phyloP scores from a whole-genome alignment of 1,139 yeast species.

The Pichia sp. region DNA sequence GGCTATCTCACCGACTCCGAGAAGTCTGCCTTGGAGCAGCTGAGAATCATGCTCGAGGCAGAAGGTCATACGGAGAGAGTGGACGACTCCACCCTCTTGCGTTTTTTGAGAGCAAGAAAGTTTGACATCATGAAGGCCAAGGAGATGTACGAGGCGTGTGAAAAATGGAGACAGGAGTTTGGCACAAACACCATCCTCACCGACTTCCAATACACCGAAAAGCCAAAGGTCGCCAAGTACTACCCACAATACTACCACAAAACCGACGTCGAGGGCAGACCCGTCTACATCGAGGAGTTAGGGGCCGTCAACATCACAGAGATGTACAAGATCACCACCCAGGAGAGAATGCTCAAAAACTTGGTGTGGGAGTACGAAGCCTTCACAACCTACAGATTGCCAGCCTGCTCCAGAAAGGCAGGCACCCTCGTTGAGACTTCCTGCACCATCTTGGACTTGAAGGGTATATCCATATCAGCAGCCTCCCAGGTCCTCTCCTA shows the following conservation, averaged over 20 bases:
- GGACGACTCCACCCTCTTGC: conserved; percentile 79
- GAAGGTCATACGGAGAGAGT: conserved; percentile 69
- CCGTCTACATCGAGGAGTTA: conserved; percentile 88
- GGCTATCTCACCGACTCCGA: conserved; percentile 76
- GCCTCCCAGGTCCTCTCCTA: conserved; percentile 84
- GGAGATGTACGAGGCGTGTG: conserved; percentile 82
- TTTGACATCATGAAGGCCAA: conserved; percentile 77
- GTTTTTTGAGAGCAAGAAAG: conserved; percentile 93
- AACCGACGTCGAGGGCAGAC: conserved; percentile 95
- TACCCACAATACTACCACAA: conserved; percentile 98
- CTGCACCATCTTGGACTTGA: conserved; percentile 90
- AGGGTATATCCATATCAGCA: conserved; percentile 82
- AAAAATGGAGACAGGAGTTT: conserved; percentile 83
- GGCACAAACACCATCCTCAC: conserved; percentile 82
- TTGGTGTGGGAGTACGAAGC: conserved; percentile 97
- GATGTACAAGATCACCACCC: conserved; percentile 90
- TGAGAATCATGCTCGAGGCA: conserved; percentile 54
- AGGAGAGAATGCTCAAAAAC: conserved; percentile 93
- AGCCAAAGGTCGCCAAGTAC: conserved; percentile 79
- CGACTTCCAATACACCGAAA: conserved; percentile 88
- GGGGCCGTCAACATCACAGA: conserved; percentile 86
- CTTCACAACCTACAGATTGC: conserved; percentile 75
- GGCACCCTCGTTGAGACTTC: conserved; percentile 87
- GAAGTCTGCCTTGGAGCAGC: conserved; percentile 50
- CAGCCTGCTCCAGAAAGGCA: conserved; percentile 86